Base-by-base conservation (phyloP, 768 basidiomycete species). In the Sporobolomyces phaffii region DNA sequence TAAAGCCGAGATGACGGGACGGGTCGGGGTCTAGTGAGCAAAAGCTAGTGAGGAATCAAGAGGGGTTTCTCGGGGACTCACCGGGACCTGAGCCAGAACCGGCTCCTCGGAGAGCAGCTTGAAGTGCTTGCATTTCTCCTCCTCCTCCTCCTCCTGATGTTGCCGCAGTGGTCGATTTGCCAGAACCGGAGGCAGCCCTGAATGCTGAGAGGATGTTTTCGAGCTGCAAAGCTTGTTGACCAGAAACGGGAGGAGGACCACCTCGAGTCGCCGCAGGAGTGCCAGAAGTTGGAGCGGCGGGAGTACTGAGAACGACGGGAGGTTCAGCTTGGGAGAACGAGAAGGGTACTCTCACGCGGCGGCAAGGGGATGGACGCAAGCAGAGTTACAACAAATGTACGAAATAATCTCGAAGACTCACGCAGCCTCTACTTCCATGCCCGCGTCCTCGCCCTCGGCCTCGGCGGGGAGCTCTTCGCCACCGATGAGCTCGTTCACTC, bases 401-500 rank as follows among this genome's bases (percentile, higher is more conserved):
- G 24, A 28, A 28, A 48, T 28, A 14, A 26, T 33, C 17, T 52
- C 14, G 36, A 52, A 45, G 5, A 61, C 61, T 63, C 67, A 68
- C 61, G 61, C 52, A 53, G 52, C 56, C 57, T 65, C 60, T 36
- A 64, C 62, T 31, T 65, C 52, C 68, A 62, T 63, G 13, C 22
- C 48, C 15, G 28, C 48, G 22, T 7, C 40, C 15, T 13, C 22
- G 9, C n/a, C 51, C 24, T 5, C 53, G 10, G 22, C 38, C 11
- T 13, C 10, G 36, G 36, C 34, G 14, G 8, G 5, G n/a, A 4
- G 45, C 2, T 59, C 62, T n/a, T 52, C 58, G 11, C 51, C 66
- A 2, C 72, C 72, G 28, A 75, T 74, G 17, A 75, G 51, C 43
- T 64, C 63, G 56, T 75, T 75, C 26, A 75, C 65, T 45, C 44